Evolutionary conservation across 1,139 yeast species (phyloP).

Genomic region (Arxiozyma slooffiae): DNA sequence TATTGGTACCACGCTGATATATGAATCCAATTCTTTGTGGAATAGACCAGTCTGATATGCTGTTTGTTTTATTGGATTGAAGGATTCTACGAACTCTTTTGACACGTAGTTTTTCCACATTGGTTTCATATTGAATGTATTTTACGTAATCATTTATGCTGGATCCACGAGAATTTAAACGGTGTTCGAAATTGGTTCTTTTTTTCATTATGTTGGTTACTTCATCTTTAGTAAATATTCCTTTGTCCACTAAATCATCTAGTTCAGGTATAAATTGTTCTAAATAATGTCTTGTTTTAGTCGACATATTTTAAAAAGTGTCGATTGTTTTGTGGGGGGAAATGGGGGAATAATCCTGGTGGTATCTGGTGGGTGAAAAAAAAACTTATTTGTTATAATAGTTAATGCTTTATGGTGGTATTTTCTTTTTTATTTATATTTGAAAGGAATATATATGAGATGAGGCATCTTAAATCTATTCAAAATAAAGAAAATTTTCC

Average conservation of each 20-base stretch:
- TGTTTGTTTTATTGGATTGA: slow-evolving; percentile 39
- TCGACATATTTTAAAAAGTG: slow-evolving; percentile 42
- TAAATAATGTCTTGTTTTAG: slow-evolving; percentile 64
- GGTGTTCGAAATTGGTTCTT: slow-evolving; percentile 91
- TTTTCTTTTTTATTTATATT: not conserved
- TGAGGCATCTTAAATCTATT: not conserved
- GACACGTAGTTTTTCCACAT: slow-evolving; percentile 66
- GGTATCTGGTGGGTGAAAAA: too few species aligned
- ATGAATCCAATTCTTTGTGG: slow-evolving; percentile 72
- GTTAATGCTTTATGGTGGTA: not conserved
- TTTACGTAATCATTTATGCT: slow-evolving; percentile 66
- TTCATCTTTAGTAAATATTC: slow-evolving; percentile 71
- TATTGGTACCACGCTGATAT: slow-evolving; percentile 71
- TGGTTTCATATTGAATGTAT: slow-evolving; percentile 74
- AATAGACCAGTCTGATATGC: slow-evolving; percentile 83
- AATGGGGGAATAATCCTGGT: too few species aligned
- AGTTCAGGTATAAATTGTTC: slow-evolving; percentile 88
- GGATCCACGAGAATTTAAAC: slow-evolving; percentile 77
- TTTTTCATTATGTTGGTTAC: slow-evolving; percentile 80
- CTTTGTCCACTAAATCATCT: slow-evolving; percentile 74
- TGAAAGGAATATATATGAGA: not conserved
- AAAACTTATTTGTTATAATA: too few species aligned
- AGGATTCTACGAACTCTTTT: slow-evolving; percentile 61
- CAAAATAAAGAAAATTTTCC: not conserved
- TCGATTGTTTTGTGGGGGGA: not conserved